phyloP scores from a whole-genome alignment of 495 filamentous ascomycete genomes.

The Apiosordaria backusii region DNA sequence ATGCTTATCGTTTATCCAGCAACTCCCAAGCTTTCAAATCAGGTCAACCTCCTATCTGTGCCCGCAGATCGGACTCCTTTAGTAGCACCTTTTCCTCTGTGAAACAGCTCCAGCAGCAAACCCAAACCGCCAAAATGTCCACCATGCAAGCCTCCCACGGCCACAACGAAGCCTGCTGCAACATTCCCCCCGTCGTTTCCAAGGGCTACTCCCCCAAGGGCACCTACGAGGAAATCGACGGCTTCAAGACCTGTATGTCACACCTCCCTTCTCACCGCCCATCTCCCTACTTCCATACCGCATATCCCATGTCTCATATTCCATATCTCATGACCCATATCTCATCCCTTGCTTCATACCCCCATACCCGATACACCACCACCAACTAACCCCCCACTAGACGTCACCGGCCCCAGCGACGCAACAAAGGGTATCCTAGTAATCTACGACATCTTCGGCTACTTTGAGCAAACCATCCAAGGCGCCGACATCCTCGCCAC shows the following conservation, averaged over 20 bases:
- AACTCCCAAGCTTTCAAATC: constrained; percentile 5
- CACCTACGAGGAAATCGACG: constrained; percentile 58
- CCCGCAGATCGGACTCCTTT: neutral
- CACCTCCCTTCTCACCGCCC: neutral
- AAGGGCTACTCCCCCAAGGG: constrained; percentile 65
- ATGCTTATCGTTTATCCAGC: constrained; percentile 16
- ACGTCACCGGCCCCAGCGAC: constrained; percentile 57
- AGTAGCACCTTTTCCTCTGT: neutral
- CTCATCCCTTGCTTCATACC: too few species aligned
- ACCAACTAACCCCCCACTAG: constrained; percentile 35
- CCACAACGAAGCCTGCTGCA: constrained; percentile 62
- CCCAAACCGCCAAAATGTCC: constrained; percentile 45
- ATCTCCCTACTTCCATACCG: neutral
- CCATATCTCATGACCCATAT: too few species aligned
- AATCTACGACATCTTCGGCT: constrained; percentile 73
- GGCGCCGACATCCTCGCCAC: constrained; percentile 67
- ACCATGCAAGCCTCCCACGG: constrained; percentile 49
- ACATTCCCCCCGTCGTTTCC: constrained; percentile 62
- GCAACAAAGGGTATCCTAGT: constrained; percentile 58
- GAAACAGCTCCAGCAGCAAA: neutral
- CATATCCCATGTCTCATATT: too few species aligned
- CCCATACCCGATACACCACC: too few species aligned
- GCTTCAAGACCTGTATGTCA: constrained; percentile 62
- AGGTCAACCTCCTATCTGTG: neutral
- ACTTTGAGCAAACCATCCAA: constrained; percentile 64